Conservation (phyloP, 306 rosid species). For the Dalbergia oliveri region DNA sequence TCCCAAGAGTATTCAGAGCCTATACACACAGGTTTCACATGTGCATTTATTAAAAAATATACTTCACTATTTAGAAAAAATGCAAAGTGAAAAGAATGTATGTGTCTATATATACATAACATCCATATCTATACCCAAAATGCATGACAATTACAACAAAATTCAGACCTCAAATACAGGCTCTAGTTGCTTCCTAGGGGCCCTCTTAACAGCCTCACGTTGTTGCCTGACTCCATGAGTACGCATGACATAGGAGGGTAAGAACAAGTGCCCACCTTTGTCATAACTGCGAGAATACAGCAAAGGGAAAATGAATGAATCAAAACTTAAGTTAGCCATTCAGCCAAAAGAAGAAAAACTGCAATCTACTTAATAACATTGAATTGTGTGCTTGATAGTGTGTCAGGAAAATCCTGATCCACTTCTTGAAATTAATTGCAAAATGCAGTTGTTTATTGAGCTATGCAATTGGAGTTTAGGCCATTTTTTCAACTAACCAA, state of each 20-base stretch:
- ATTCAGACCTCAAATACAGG: constrained; percentile 77
- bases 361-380: constrained; percentile 8
- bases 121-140: constrained; percentile 30
- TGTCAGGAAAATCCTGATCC: constrained; percentile 29
- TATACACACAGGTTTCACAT: constrained; percentile 40
- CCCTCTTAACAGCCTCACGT: constrained; percentile 85
- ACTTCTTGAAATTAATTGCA: constrained; percentile 27
- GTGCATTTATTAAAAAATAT: constrained; percentile 15
- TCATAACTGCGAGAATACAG: constrained; percentile 74
- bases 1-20: constrained; percentile 95
- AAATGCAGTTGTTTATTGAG: constrained; percentile 17
- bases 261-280: constrained; percentile 87
- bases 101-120: not conserved
- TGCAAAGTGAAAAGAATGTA: constrained; percentile 4
- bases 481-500: not conserved
- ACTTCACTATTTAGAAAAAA: constrained; percentile 23
- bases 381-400: constrained; percentile 16
- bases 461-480: not conserved
- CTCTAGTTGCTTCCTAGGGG: constrained; percentile 72
- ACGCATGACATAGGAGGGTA: constrained; percentile 94
- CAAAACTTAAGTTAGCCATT: constrained; percentile 13
- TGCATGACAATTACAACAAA: constrained; percentile 33
- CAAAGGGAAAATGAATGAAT: constrained; percentile 35
- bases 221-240: constrained; percentile 92
- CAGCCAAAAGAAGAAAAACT: constrained; percentile 34